Evolutionary conservation across 192 early-diverging fungal species (phyloP).

Genomic region (Jimgerdemannia flammicorona): DNA sequence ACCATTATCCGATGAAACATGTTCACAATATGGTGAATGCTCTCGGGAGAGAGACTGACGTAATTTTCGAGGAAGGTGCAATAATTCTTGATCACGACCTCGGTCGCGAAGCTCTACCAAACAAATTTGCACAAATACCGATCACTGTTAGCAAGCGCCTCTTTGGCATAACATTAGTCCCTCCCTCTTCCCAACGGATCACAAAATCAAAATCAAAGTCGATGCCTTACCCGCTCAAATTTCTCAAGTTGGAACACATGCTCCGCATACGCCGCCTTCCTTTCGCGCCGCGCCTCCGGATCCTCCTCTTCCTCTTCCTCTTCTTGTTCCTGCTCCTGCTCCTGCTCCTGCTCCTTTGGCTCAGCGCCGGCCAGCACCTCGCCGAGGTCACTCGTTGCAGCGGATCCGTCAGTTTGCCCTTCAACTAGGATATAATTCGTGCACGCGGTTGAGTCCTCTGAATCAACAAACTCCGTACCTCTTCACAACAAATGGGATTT

Average conservation of each 20-base stretch:
- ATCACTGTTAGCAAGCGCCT: too few relatives aligned
- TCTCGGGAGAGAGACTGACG: conserved; percentile 37
- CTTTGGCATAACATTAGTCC: too few relatives aligned
- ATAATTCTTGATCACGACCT: conserved; percentile 49
- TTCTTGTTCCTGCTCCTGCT: conserved; percentile 11
- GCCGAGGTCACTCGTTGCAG: background rate
- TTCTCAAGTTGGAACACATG: conserved; percentile 46
- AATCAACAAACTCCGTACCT: too few relatives aligned
- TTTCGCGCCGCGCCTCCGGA: conserved; percentile 23
- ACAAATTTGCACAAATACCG: too few relatives aligned
- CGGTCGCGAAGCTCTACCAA: conserved; percentile 48
- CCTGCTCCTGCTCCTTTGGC: conserved; percentile 11
- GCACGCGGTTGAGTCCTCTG: too few relatives aligned
- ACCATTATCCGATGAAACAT: conserved; percentile 70
- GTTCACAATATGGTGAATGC: conserved; percentile 49
- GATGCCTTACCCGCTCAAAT: conserved; percentile 35
- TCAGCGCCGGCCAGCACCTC: background rate
- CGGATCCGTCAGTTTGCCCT: background rate
- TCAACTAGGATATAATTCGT: background rate
- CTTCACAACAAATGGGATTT: too few relatives aligned
- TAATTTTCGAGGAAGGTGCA: conserved; percentile 53
- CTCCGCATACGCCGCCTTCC: conserved; percentile 37
- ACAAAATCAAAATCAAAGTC: background rate
- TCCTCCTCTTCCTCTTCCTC: conserved; percentile 11
- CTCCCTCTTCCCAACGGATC: too few relatives aligned